Evolutionary conservation across 306 rosid genomes (phyloP).

Genomic region (Myrica gale): DNA sequence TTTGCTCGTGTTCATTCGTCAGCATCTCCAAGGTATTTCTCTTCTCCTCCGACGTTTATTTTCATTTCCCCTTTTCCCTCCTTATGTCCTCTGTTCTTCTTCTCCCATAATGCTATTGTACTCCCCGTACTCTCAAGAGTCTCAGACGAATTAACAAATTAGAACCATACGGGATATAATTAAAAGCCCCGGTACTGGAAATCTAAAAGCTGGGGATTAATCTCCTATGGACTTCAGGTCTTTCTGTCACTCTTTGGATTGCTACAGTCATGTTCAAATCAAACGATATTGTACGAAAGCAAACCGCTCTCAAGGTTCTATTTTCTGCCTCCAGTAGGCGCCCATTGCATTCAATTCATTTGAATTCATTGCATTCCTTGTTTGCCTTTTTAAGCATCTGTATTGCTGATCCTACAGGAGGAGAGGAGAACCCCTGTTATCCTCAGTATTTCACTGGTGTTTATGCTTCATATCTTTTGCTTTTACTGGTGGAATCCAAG

Average conservation of each 20-base stretch:
- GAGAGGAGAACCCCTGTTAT: constrained; percentile 82
- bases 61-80: neutral
- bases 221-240: constrained; percentile 40
- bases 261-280: constrained; percentile 90
- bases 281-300: constrained; percentile 78
- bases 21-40: constrained; percentile 76
- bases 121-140: neutral
- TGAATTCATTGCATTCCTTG: neutral
- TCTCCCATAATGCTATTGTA: constrained; percentile 5
- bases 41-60: neutral
- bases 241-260: constrained; percentile 72
- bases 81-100: neutral
- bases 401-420: constrained; percentile 62
- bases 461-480: constrained; percentile 66
- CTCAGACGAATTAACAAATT: too few relatives aligned
- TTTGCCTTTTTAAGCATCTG: neutral
- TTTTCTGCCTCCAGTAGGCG: constrained; percentile 17
- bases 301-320: constrained; percentile 77
- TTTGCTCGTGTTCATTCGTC: constrained; percentile 77
- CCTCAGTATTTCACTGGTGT: constrained; percentile 69
- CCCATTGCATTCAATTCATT: constrained; percentile 16
- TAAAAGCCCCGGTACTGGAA: constrained; percentile 1
- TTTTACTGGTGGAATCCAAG: constrained; percentile 95
- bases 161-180: neutral
- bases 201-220: constrained; percentile 23